Evolutionary conservation across 2,329 filamentous ascomycete species (phyloP), one percentile per base, ranked within the genome.

Genomic region (Paecilomyces niveus): DNA sequence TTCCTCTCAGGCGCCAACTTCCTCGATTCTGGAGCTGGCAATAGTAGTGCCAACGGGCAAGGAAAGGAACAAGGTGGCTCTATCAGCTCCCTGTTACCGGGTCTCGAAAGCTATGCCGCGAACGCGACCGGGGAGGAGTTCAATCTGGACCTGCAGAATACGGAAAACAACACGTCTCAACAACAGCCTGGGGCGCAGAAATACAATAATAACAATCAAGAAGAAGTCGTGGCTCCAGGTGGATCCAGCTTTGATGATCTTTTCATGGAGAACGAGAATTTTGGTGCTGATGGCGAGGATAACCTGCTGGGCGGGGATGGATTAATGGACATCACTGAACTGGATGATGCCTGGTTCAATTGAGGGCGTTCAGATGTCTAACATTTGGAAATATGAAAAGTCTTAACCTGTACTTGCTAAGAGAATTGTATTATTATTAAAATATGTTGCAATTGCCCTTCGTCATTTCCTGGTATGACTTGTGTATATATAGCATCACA

Each of bases 231-330:
- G 64, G 71, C 65, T 2, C 73, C 71, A 6, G 74, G 72, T 13
- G 72, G 75, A 62, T 78, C 76, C 18, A 77, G 71, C 59, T 79
- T 79, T 58, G 77, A 79, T 57, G 74, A 77, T 56, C 59, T 77
- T n/a, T 76, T 77, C 59, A 69, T 76, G 64, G 75, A 75, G 24
- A 72, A 64, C 26, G 74, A 74, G 2, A 71, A 72, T 58, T 64
- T 74, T 50, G 74, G 67, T 8, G 70, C 66, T 1, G 71, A 70
- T 5, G 68, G 68, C 1, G 70, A 74, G 54, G 64, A 71, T 22
- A 67, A 64, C 58, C 57, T 75, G 61, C 59, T 77, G 59, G 71
- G 72, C 55, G 72, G 72, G 0, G 70, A 73, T 56, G 68, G 59
- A 29, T 49, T 74, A 62, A 72, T 75, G 64, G 72, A 75, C 33